Base-by-base conservation (phyloP, 2,329 filamentous ascomycete species). In the Apiospora kogelbergensis region DNA sequence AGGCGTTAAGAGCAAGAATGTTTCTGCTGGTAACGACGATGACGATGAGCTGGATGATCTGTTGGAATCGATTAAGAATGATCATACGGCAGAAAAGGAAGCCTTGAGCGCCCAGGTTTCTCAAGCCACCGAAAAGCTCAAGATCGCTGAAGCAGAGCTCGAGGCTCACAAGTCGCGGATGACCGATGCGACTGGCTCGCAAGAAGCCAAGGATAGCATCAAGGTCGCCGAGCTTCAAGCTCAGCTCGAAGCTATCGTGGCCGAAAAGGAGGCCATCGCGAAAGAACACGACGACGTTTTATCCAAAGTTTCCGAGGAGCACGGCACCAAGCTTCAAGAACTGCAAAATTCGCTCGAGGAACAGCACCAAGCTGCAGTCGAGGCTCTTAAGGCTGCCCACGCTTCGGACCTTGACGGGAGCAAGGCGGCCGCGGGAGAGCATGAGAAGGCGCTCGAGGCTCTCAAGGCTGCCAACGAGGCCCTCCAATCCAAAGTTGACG, bases 401-500 rank as follows among this genome's bases (percentile, higher is more conserved):
- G 81, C 83, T 41, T 81, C 83, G 63, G 84, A 86, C 70, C 77
- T 89, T 37, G 82, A 82, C 7, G 81, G 84, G 73, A 83, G 81
- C 68, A 80, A 83, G 72, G 74, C 81, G 0, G 80, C 84, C 65
- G 79, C 80, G 10, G 79, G 81, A 15, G 83, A 82, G 1, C 84
- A 87, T 40, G 84, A 88, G 70, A 80, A 84, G 68, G 80, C 83
- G 24, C 75, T 89, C 37, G 78, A 81, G 11, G 85, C 87, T 11
- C 79, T 89, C 63, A 86, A 84, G 74, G 73, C 81, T 4, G 79
- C 78, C 64, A 86, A 90, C 71, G 85, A 89, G 68, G 74, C 80
- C 13, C 78, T 90, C 63, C 84, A 90, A 77, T 84, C 81, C 74
- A 85, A 87, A 77, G 81, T 91, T 41, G 84, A 88, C 24, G 84